Percentiles rank a stretch among this genome's conserved stretches.
Evolutionary conservation across 169 alveolate species (phyloP).

Genomic region (Toxoplasma gondii): DNA sequence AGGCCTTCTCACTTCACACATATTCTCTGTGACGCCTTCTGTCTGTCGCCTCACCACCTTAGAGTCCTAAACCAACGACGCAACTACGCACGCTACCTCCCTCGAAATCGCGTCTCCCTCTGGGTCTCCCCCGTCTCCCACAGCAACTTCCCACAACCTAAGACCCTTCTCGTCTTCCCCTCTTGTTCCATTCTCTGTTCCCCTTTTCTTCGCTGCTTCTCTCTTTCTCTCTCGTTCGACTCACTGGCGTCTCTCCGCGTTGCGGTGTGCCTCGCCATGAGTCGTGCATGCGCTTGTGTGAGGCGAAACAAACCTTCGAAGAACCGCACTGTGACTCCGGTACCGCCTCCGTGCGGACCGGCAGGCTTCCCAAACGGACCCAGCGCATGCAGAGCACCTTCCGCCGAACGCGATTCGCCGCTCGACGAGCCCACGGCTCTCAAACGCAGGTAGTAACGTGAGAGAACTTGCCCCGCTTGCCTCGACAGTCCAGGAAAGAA

Average conservation of each 20-base stretch:
- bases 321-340: conserved; percentile 88
- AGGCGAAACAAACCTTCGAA: conserved; percentile 90
- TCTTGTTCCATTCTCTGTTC: not conserved
- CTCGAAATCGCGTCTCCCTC: no score
- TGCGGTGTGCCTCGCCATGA: conserved; percentile 72
- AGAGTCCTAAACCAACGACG: no score
- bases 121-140: no score
- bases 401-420: not conserved
- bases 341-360: conserved; percentile 63
- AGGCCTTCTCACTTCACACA: no score
- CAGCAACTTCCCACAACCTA: no score
- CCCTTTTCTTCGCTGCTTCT: not conserved
- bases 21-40: no score
- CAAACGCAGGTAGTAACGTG: not conserved
- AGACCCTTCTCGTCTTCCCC: no score
- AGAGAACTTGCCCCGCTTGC: conserved; percentile 20
- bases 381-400: not conserved
- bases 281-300: conserved; percentile 93
- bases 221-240: not conserved
- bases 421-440: not conserved
- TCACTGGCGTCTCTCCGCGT: conserved; percentile 20
- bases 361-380: not conserved
- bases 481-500: conserved; percentile 16
- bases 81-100: no score
- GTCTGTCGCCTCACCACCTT: no score